Base-by-base conservation (phyloP, 179 eudicot genomes). In the Vitellaria paradoxa region DNA sequence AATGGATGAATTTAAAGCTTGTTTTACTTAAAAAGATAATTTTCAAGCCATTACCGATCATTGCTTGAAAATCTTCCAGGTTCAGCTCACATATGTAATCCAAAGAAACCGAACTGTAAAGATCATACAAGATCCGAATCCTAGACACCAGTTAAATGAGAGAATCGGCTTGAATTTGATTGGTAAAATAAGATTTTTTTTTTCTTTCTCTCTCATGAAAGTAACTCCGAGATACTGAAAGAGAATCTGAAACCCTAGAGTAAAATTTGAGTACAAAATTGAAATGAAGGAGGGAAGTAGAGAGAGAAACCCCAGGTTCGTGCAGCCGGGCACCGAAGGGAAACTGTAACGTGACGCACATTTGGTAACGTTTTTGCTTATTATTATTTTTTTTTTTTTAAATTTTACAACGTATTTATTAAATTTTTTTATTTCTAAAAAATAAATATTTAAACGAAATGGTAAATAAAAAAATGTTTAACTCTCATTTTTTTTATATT, bases 211-310 rank as follows among this genome's bases (percentile, higher is more conserved):
- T 72, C 50, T n/a, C 47, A 20, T 1, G 26, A 67, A 45, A 42
- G 37, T 30, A 30, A 30, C 37, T 30, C 37, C 2, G 53, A 46
- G 53, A 46, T 53, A 71, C 17, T 46, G 55, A 13, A 10, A 47
- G 60, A 47, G 68, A 76, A 50, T 66, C 63, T 26, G 76, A 65
- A 80, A 71, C 79, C 79, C 79, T 73, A 76, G 40, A 70, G 45
- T n/a, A n/a, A 66, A 18, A 66, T 47, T 30, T 30, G 37, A 30
- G 1, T 30, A 2, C 1, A 30, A 30, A 30, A 30, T 30, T 30
- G 1, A 30, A 30, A 30, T 30, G 37, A 0, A 30, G 37, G 37
- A 30, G 37, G 37, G 37, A 30, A 30, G 1, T 30, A 30, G 37
- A 30, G 37, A 30, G 37, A 30, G 37, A 30, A 2, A 2, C 37